Evolutionary conservation across 768 basidiomycete genomes (phyloP).

Genomic region (Boletales sp.): DNA sequence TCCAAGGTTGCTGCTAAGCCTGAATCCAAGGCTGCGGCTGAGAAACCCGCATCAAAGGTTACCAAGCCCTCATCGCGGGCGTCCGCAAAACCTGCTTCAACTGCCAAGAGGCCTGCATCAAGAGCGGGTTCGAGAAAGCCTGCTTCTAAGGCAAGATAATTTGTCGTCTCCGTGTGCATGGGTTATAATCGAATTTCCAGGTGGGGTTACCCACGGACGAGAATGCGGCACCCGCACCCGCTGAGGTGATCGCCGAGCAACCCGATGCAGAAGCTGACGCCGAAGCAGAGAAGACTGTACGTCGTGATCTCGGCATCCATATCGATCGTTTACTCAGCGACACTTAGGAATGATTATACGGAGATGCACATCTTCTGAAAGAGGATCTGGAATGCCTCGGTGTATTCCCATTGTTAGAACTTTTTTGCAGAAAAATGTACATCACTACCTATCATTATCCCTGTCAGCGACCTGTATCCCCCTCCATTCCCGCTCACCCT

Average conservation of each 20-base stretch:
- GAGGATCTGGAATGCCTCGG: slow-evolving; percentile 9
- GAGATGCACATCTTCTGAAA: slow-evolving; percentile 11
- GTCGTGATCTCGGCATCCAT: slow-evolving; percentile 6
- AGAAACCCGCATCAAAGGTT: slow-evolving; percentile 42
- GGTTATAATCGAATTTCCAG: slow-evolving; percentile 14
- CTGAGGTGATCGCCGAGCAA: slow-evolving; percentile 55
- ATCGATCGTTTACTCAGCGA: neutral
- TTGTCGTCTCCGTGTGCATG: neutral
- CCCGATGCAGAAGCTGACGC: slow-evolving; percentile 43
- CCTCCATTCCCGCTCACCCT: slow-evolving; percentile 2
- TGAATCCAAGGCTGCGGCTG: slow-evolving; percentile 31
- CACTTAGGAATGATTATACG: slow-evolving; percentile 18
- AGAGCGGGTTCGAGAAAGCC: slow-evolving; percentile 62
- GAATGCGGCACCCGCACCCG: slow-evolving; percentile 37
- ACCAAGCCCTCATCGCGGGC: slow-evolving; percentile 38
- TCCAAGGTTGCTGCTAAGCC: slow-evolving; percentile 30
- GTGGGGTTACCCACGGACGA: slow-evolving; percentile 35
- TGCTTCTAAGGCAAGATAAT: slow-evolving; percentile 48
- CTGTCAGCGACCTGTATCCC: slow-evolving; percentile 25
- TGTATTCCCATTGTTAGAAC: slow-evolving; percentile 12
- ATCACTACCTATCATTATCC: slow-evolving; percentile 33
- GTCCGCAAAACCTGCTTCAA: slow-evolving; percentile 42
- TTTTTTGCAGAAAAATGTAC: slow-evolving; percentile 31
- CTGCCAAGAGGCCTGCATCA: slow-evolving; percentile 51
- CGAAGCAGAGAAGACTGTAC: slow-evolving; percentile 33